These are phyloP conservation scores for Podaxis mareebaensis DNA, from an alignment of 768 basidiomycete species.

Conservation along the genomic window DNA sequence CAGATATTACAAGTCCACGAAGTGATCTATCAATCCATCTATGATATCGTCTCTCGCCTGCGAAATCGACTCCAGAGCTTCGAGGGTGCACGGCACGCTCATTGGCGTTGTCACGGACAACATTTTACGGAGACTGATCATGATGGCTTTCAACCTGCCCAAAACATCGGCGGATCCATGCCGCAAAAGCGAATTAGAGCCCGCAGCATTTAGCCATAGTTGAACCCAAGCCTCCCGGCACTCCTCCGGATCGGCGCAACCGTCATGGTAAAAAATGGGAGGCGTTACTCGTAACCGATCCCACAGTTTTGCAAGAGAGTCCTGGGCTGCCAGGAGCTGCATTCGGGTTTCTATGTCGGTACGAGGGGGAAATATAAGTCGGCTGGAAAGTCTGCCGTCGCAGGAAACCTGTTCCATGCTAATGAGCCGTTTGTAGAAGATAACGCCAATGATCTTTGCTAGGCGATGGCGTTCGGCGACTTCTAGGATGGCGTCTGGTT, in stretches of 20 bases:
- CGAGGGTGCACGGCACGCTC: slow-evolving; percentile 42
- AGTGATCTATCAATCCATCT: slow-evolving; percentile 38
- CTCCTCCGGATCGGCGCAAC: slow-evolving; percentile 50
- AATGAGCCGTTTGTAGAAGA: slow-evolving; percentile 52
- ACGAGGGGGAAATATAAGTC: slow-evolving; percentile 29
- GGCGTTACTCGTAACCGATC: slow-evolving; percentile 49
- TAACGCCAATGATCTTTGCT: slow-evolving; percentile 45
- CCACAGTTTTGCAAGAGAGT: slow-evolving; percentile 56
- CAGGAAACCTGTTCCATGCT: slow-evolving; percentile 35
- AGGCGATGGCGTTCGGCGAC: slow-evolving; percentile 43
- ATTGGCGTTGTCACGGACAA: slow-evolving; percentile 36
- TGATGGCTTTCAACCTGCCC: slow-evolving; percentile 50
- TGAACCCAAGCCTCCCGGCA: slow-evolving; percentile 53
- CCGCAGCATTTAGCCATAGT: slow-evolving; percentile 51
- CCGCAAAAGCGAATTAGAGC: slow-evolving; percentile 45
- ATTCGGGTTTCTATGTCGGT: slow-evolving; percentile 39
- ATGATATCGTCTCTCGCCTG: slow-evolving; percentile 41
- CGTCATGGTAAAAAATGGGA: slow-evolving; percentile 39
- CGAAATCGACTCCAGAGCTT: slow-evolving; percentile 44
- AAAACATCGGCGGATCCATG: slow-evolving; percentile 57
- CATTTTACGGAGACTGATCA: slow-evolving; percentile 37
- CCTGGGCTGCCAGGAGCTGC: slow-evolving; percentile 57
- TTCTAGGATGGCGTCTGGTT: slow-evolving; percentile 41
- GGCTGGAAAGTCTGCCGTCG: slow-evolving; percentile 30
- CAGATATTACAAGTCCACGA: slow-evolving; percentile 26